phyloP scores from a whole-genome alignment of 83 land plant species.

The Larix sibirica region DNA sequence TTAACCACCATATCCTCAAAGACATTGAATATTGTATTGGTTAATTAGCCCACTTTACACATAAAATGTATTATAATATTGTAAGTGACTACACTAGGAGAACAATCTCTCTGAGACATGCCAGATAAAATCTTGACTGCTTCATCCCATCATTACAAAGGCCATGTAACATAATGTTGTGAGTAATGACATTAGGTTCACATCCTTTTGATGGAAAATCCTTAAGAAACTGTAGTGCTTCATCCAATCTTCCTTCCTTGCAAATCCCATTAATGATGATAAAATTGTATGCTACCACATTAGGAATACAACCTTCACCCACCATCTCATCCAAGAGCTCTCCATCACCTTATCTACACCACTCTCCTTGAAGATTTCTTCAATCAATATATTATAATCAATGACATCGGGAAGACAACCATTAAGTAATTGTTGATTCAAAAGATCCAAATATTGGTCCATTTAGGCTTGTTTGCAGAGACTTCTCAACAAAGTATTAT shows the following conservation, averaged over 20 bases:
- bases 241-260: slow-evolving; percentile 41
- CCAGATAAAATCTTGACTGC: neutral
- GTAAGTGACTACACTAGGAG: neutral
- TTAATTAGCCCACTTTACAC: slow-evolving; percentile 35
- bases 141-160: slow-evolving; percentile 9
- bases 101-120: neutral
- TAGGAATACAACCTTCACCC: neutral
- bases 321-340: slow-evolving; percentile 1
- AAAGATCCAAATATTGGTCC: neutral
- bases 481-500: neutral
- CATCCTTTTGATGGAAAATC: slow-evolving; percentile 35
- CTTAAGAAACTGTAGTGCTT: slow-evolving; percentile 35
- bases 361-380: neutral
- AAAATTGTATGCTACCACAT: slow-evolving; percentile 13
- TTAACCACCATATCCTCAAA: slow-evolving; percentile 44
- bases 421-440: neutral
- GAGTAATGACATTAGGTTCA: slow-evolving; percentile 49
- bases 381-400: slow-evolving; percentile 3
- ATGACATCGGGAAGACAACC: neutral
- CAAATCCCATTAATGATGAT: neutral
- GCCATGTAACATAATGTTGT: slow-evolving; percentile 28
- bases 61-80: slow-evolving; percentile 31
- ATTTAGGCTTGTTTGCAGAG: neutral
- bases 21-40: slow-evolving; percentile 38
- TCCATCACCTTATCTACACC: neutral